Base-by-base conservation (phyloP, 495 filamentous ascomycete genomes). In the Apiosordaria backusii region DNA sequence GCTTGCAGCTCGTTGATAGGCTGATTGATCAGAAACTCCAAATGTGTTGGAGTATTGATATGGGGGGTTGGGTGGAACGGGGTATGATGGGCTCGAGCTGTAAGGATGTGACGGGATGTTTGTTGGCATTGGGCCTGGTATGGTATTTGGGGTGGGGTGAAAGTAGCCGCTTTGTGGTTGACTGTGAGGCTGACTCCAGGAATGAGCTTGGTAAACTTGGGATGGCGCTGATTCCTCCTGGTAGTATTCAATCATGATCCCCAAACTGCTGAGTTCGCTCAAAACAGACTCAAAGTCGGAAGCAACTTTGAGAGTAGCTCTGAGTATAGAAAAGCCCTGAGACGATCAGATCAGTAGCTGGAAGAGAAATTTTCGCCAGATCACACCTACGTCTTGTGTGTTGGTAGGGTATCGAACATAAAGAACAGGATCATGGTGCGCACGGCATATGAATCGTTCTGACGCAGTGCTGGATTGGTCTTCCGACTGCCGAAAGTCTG, bases 251-350 rank as follows among this genome's bases (percentile, higher is more conserved):
- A 74, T 52, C 2, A 24, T 50, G 50, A 75, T 55, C 22, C 57
- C 27, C 23, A 70, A 54, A 4, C 23, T 50, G n/a, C 23, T 24
- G 18, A 75, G 26, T 22, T 75, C 69, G 9, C 29, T 27, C 2
- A 72, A 7, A 24, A 70, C 63, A 0, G 57, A 25, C 4, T 67
- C 64, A 18, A 71, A 50, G 23, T 74, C 74, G 0, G 67, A 64
- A 21, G 57, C 7, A 15, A 54, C 62, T 21, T 67, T 60, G 2
- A 76, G 45, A 1, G 65, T 68, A 57, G 71, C 53, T 19, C 24
- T 59, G 1, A 76, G 64, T n/a, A 60, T 70, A 0, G 63, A 40
- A 2, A 15, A 26, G 4, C 6, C 26, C 68, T 72, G 22, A 4
- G 18, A 57, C 45, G 25, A 21, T 22, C 9, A 55, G 52, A 22